These are phyloP conservation scores for Hypoxylon fuscum DNA, from an alignment of 495 filamentous ascomycete species.

Conservation along the genomic window DNA sequence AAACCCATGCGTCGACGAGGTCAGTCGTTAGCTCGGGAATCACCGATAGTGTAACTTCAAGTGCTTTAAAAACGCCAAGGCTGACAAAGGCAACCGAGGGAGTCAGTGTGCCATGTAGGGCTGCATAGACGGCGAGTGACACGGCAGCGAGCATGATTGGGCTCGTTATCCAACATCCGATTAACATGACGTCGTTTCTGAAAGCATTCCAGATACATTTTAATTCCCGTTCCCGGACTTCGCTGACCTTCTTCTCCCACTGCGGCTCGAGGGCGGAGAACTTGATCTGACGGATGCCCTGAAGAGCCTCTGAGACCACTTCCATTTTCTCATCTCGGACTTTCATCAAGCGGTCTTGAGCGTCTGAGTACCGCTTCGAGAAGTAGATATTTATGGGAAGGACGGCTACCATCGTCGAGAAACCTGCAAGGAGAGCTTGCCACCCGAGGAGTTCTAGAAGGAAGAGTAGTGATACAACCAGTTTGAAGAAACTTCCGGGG, in stretches of 20 bases:
- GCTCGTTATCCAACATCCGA: slow-evolving; percentile 75
- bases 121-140: slow-evolving; percentile 73
- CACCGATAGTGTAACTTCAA: slow-evolving; percentile 75
- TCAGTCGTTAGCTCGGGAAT: slow-evolving; percentile 79
- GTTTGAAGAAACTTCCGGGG: slow-evolving; percentile 64
- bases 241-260: slow-evolving; percentile 80
- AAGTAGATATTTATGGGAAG: slow-evolving; percentile 75
- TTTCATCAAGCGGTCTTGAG: slow-evolving; percentile 81
- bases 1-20: slow-evolving; percentile 75
- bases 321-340: slow-evolving; percentile 79
- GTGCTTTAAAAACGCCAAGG: slow-evolving; percentile 73
- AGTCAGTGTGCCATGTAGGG: slow-evolving; percentile 66
- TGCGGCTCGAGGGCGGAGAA: slow-evolving; percentile 83
- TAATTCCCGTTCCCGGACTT: slow-evolving; percentile 72
- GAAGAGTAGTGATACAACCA: slow-evolving; percentile 72
- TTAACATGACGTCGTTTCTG: slow-evolving; percentile 63
- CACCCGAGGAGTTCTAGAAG: slow-evolving; percentile 76
- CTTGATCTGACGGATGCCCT: slow-evolving; percentile 88
- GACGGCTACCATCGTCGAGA: slow-evolving; percentile 68
- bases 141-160: slow-evolving; percentile 78
- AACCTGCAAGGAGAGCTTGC: slow-evolving; percentile 72
- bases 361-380: slow-evolving; percentile 70
- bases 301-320: slow-evolving; percentile 80
- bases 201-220: slow-evolving; percentile 71
- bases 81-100: slow-evolving; percentile 85